Evolutionary conservation across 805 yeast genomes (phyloP).

Genomic region (Zygotorulaspora danielsina): DNA sequence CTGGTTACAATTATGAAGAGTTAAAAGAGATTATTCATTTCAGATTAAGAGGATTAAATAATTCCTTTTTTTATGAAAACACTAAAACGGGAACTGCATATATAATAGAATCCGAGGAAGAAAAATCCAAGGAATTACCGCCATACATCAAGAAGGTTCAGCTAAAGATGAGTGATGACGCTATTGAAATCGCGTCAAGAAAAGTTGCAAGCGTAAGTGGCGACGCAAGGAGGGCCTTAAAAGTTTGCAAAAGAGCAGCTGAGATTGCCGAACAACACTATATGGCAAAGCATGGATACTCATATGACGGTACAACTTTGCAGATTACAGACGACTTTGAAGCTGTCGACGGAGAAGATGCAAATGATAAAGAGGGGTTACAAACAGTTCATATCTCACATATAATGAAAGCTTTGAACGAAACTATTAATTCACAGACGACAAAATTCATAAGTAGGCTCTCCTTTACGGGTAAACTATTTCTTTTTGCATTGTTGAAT

Average conservation of each 20-base stretch:
- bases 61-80: conserved; percentile 33
- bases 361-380: conserved; percentile 35
- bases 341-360: conserved; percentile 19
- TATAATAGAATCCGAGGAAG: conserved; percentile 24
- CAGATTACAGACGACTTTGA: conserved; percentile 11
- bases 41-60: conserved; percentile 53
- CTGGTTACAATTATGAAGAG: conserved; percentile 81
- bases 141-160: conserved; percentile 30
- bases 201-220: conserved; percentile 96
- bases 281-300: conserved; percentile 36
- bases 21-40: conserved; percentile 68
- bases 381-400: conserved; percentile 66
- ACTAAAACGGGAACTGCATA: conserved; percentile 38
- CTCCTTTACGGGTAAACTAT: conserved; percentile 65
- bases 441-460: conserved; percentile 52
- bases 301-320: conserved; percentile 24
- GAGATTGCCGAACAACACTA: conserved; percentile 75
- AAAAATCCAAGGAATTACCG: conserved; percentile 9
- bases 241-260: conserved; percentile 82
- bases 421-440: conserved; percentile 73
- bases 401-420: conserved; percentile 73
- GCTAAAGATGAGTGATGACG: conserved; percentile 52
- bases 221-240: conserved; percentile 90
- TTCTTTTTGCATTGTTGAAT: conserved; percentile 63
- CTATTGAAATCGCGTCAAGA: conserved; percentile 86